These are phyloP conservation scores for Stephanodiscus minutulus DNA, from an alignment of 108 stramenopile genomes.

Conservation along the genomic window DNA sequence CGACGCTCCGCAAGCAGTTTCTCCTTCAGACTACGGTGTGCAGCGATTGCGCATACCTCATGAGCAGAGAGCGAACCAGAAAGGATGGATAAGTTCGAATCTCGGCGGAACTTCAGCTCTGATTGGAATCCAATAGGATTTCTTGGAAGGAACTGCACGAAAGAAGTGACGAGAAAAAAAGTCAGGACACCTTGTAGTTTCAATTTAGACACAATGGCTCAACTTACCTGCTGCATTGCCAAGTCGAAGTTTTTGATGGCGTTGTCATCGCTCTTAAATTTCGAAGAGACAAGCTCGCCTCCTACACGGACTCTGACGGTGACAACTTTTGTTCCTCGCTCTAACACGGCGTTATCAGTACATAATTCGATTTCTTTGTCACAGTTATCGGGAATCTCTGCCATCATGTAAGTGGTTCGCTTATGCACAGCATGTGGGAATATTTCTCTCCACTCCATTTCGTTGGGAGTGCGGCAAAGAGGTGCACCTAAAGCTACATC, in stretches of 20 bases:
- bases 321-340: conserved; percentile 34
- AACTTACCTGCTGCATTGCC: conserved; percentile 52
- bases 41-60: conserved; percentile 82
- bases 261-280: conserved; percentile 34
- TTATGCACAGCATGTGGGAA: conserved; percentile 56
- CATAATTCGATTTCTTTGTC: not conserved
- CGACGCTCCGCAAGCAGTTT: conserved; percentile 55
- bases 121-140: conserved; percentile 71
- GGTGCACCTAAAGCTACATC: conserved; percentile 77
- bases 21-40: conserved; percentile 73
- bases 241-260: conserved; percentile 53
- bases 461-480: conserved; percentile 75
- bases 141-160: conserved; percentile 62
- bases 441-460: conserved; percentile 77
- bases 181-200: not conserved
- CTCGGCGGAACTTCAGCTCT: conserved; percentile 64
- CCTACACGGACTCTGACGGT: conserved; percentile 68
- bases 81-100: conserved; percentile 64
- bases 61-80: conserved; percentile 83
- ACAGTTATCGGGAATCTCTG: conserved; percentile 35
- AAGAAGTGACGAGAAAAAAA: not conserved
- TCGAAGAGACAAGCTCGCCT: conserved; percentile 66
- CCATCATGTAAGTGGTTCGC: conserved; percentile 61
- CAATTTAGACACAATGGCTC: not conserved
- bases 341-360: not conserved